phyloP scores from a whole-genome alignment of 306 rosid species.

The Trifolium subterraneum region DNA sequence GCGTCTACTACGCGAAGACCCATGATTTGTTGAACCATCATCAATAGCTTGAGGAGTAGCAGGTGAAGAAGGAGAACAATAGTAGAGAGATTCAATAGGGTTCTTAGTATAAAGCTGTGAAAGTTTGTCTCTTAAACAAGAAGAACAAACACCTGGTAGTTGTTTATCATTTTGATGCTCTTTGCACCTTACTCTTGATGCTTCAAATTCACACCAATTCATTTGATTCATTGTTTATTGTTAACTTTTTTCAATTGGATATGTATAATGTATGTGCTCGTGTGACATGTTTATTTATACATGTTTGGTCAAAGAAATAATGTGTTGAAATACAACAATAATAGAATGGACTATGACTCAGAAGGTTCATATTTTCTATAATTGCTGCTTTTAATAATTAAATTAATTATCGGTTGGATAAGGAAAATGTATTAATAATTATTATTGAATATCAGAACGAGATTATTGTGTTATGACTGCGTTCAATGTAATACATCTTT shows the following conservation, averaged over 20 bases:
- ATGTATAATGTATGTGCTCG: neutral
- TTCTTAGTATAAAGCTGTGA: constrained; percentile 43
- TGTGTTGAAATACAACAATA: neutral
- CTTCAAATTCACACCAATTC: constrained; percentile 52
- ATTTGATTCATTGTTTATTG: neutral
- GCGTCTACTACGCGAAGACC: constrained; percentile 38
- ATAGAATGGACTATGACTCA: neutral
- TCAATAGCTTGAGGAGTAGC: constrained; percentile 25
- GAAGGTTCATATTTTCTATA: constrained; percentile 31
- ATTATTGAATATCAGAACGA: neutral
- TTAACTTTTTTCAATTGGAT: neutral
- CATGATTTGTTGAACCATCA: constrained; percentile 16
- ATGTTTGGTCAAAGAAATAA: constrained; percentile 40
- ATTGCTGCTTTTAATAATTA: constrained; percentile 6
- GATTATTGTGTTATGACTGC: constrained; percentile 39
- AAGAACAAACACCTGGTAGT: constrained; percentile 64
- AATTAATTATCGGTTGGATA: neutral
- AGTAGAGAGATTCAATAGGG: neutral
- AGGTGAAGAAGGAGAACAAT: constrained; percentile 18
- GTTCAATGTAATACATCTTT: constrained; percentile 41
- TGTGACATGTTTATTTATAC: constrained; percentile 31
- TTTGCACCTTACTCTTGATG: constrained; percentile 46
- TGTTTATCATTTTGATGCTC: constrained; percentile 50
- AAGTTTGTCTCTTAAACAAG: constrained; percentile 64
- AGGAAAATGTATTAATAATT: constrained; percentile 11